Conservation (phyloP, 202 grass and related monocot genomes). For the Elaeis oleifera region DNA sequence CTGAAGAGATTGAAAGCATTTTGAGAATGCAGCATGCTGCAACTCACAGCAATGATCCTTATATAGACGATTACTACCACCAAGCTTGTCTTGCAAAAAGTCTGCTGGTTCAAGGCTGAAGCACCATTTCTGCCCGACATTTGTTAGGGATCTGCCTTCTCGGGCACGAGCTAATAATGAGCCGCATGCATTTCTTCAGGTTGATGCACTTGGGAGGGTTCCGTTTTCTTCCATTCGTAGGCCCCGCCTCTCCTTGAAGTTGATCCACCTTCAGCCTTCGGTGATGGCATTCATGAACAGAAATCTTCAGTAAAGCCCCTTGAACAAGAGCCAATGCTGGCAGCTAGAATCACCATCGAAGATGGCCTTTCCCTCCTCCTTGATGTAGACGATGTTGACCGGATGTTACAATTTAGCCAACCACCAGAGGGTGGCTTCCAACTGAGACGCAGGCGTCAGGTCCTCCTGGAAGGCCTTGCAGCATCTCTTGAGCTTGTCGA, state of each 20-base stretch:
- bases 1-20: constrained; percentile 70
- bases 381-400: constrained; percentile 82
- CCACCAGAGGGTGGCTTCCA: constrained; percentile 52
- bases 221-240: constrained; percentile 32
- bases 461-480: constrained; percentile 77
- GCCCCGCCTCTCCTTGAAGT: constrained; percentile 20
- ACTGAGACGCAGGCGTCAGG: constrained; percentile 54
- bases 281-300: constrained; percentile 39
- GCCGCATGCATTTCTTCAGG: constrained; percentile 50
- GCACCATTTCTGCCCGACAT: constrained; percentile 43
- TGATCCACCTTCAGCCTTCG: constrained; percentile 21
- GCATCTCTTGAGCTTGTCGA: constrained; percentile 87
- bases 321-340: constrained; percentile 84
- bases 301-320: constrained; percentile 48
- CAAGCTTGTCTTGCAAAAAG: constrained; percentile 82
- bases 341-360: constrained; percentile 74
- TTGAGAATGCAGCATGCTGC: constrained; percentile 52
- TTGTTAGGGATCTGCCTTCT: constrained; percentile 53
- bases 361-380: constrained; percentile 65
- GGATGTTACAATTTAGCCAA: constrained; percentile 48
- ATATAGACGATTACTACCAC: constrained; percentile 71
- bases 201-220: constrained; percentile 47
- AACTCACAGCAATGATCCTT: constrained; percentile 61
- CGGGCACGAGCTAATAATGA: constrained; percentile 44
- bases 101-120: constrained; percentile 38